Evolutionary conservation across 768 basidiomycete genomes (phyloP), one percentile per base, ranked within the genome.

Genomic region (Daedaleopsis sinensis): DNA sequence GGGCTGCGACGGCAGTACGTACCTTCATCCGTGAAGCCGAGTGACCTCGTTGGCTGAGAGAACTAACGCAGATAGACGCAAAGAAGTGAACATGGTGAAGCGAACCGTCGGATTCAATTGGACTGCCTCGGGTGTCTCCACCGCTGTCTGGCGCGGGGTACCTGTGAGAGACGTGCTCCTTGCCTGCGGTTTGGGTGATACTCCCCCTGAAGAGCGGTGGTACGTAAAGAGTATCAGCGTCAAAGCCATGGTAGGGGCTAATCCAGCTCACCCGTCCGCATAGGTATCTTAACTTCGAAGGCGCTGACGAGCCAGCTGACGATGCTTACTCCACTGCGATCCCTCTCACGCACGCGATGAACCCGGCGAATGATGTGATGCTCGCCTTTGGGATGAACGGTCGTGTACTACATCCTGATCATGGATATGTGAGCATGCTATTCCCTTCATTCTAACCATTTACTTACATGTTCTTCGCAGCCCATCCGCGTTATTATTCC

Each of bases 1-100:
- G 32, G 68, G 63, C 4, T 69, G 68, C 53, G 68, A 69, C n/a
- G 68, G 68, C n/a, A 68, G 65, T 69, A 23, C 54, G 68, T 55
- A 0, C 42, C 2, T 51, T 23, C 43, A 19, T 18, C 18, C 3
- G 13, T 1, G 24, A 1, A 2, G n/a, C 3, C 6, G 11, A n/a
- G 43, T 32, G 5, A 15, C 8, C 7, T 9, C 11, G 0, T 15
- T 0, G 12, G 36, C 47, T 49, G 21, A 49, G 19, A 16, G 47
- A 18, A 32, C 27, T 3, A 32, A 3, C 27, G 7, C 24, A 67
- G 66, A 64, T 46, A 57, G 67, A 0, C 39, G 65, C n/a, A 64
- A 64, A 39, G 65, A 68, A 46, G 60, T 68, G 23, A 68, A 64
- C 55, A 68, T 68, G 67, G 47, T 65, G 16, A 68, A 64, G 49